phyloP scores from a whole-genome alignment of 345 rosid species.

The Citrus mangshanensis region DNA sequence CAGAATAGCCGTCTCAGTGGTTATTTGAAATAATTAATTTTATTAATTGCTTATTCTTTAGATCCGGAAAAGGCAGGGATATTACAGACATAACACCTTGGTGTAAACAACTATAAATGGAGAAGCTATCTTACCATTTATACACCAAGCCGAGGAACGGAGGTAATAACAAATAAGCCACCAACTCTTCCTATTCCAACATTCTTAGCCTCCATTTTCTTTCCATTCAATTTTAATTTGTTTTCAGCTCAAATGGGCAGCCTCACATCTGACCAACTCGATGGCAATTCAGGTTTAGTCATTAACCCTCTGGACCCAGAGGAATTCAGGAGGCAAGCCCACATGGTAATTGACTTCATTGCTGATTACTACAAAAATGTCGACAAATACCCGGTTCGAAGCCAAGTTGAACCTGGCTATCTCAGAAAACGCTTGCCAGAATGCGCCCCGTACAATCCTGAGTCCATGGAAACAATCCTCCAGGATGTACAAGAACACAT shows the following conservation, averaged over 20 bases:
- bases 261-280: neutral
- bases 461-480: constrained; percentile 32
- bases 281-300: neutral
- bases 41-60: too few species aligned
- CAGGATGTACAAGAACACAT: constrained; percentile 29
- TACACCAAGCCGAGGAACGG: too few species aligned
- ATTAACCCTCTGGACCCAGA: constrained; percentile 29
- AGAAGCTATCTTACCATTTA: too few species aligned
- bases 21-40: too few species aligned
- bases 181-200: too few species aligned
- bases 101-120: too few species aligned
- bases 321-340: constrained; percentile 42
- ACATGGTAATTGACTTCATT: constrained; percentile 22
- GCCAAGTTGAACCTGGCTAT: constrained; percentile 39
- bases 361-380: constrained; percentile 19
- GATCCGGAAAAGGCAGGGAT: too few species aligned
- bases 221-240: too few species aligned
- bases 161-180: too few species aligned
- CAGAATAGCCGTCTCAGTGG: too few species aligned
- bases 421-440: constrained; percentile 31
- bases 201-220: too few species aligned
- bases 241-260: neutral
- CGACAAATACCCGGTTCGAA: constrained; percentile 35
- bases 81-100: too few species aligned
- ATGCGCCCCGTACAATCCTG: constrained; percentile 29